Evolutionary conservation across 345 rosid genomes (phyloP).

Genomic region (Raphanus raphanistrum): DNA sequence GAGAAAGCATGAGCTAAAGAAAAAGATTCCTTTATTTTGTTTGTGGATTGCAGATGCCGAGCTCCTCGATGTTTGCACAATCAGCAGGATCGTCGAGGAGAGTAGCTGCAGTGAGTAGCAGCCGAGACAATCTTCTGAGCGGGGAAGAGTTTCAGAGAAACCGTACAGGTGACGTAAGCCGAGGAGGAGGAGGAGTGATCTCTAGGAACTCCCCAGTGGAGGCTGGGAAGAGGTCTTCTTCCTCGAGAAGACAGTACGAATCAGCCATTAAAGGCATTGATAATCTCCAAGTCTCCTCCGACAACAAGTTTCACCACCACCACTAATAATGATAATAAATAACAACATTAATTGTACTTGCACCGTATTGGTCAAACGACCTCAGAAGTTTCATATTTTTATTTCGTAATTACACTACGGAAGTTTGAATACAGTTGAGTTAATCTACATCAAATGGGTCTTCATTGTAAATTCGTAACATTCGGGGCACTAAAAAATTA

Average conservation of each 20-base stretch:
- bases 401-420: background rate
- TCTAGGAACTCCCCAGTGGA: conserved; percentile 23
- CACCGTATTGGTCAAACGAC: background rate
- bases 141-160: conserved; percentile 56
- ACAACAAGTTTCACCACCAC: conserved; percentile 26
- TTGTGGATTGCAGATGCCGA: conserved; percentile 48
- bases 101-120: conserved; percentile 45
- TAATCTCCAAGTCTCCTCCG: conserved; percentile 47
- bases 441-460: background rate
- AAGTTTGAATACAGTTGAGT: conserved; percentile 12
- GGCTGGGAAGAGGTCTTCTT: conserved; percentile 23
- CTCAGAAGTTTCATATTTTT: background rate
- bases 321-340: conserved; percentile 2
- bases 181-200: conserved; percentile 44
- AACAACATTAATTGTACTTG: conserved; percentile 7
- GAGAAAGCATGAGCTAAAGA: background rate
- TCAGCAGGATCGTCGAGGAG: conserved; percentile 60
- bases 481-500: background rate
- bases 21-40: background rate
- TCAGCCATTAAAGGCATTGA: conserved; percentile 61
- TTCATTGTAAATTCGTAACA: background rate
- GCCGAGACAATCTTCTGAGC: conserved; percentile 55
- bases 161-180: conserved; percentile 55
- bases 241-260: conserved; percentile 48
- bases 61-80: conserved; percentile 58